Evolutionary conservation across 164 flowering plant genomes (phyloP).

Genomic region (Pachysandra terminalis): DNA sequence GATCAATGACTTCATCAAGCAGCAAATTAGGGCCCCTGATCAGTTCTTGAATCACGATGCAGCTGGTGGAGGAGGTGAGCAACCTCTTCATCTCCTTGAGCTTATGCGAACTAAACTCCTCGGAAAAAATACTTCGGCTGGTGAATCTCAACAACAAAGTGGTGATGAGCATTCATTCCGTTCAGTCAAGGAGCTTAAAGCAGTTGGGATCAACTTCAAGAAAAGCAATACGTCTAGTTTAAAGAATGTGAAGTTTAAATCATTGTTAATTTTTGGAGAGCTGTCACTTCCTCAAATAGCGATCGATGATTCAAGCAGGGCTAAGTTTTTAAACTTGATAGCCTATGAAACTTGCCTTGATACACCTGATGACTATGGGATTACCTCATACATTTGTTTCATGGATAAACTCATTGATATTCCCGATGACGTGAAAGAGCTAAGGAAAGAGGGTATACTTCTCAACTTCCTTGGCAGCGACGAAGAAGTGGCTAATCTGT

Average conservation of each 20-base stretch:
- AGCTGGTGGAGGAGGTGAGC: neutral
- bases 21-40: neutral
- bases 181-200: constrained; percentile 10
- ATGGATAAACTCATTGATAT: constrained; percentile 16
- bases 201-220: neutral
- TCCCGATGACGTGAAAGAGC: constrained; percentile 17
- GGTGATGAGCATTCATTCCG: neutral
- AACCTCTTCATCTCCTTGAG: constrained; percentile 10
- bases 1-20: neutral
- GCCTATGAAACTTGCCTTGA: constrained; percentile 7
- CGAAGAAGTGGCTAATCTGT: constrained; percentile 21
- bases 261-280: neutral
- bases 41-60: neutral
- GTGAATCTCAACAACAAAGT: neutral
- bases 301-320: constrained; percentile 1
- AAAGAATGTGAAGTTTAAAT: neutral
- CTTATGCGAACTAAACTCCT: neutral
- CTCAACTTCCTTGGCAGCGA: constrained; percentile 26
- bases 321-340: constrained; percentile 5
- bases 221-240: neutral
- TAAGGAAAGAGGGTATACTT: constrained; percentile 7
- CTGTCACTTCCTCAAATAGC: neutral
- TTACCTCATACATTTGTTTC: constrained; percentile 18
- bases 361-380: neutral
- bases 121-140: neutral